These are phyloP conservation scores for Plenodomus lindquistii DNA, from an alignment of 2,329 filamentous ascomycete species.

Conservation along the genomic window DNA sequence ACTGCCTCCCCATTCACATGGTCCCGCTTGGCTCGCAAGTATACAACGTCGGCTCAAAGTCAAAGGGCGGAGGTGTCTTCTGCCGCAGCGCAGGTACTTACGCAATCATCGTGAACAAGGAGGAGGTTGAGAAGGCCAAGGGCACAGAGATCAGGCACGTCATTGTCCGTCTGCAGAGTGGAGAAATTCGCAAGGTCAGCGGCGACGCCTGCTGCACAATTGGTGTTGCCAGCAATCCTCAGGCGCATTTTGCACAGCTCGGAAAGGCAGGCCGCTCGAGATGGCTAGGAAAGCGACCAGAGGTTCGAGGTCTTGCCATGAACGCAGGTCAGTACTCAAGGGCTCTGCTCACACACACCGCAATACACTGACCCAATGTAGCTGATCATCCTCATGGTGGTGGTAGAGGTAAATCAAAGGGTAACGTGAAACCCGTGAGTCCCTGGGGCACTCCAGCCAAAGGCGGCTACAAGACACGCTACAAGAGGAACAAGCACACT, in stretches of 20 bases:
- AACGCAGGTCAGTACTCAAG: conserved; percentile 69
- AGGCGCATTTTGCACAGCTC: conserved; percentile 86
- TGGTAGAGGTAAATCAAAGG: conserved; percentile 99
- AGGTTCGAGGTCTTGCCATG: conserved; percentile 97
- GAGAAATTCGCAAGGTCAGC: conserved; percentile 86
- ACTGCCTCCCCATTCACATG: conserved; percentile 94
- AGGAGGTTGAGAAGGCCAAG: conserved; percentile 65
- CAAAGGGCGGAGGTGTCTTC: conserved; percentile 78
- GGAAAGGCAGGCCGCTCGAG: conserved; percentile 94
- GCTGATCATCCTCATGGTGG: conserved; percentile 97
- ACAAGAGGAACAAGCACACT: conserved; percentile 87
- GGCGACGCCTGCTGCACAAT: conserved; percentile 94
- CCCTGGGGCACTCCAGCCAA: conserved; percentile 94
- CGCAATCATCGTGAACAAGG: conserved; percentile 85
- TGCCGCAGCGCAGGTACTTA: conserved; percentile 94
- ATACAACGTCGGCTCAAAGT: conserved; percentile 81
- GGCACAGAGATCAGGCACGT: conserved; percentile 75
- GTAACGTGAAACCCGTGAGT: conserved; percentile 91
- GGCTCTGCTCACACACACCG: neutral
- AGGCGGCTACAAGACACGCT: conserved; percentile 88
- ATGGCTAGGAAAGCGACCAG: conserved; percentile 93
- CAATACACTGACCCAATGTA: conserved; percentile 36
- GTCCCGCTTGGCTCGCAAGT: conserved; percentile 92
- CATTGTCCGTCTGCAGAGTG: conserved; percentile 84
- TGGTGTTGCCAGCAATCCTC: conserved; percentile 89